A percentile compares a stretch with the other conserved stretches of the same genome.
Evolutionary conservation across 257 asterid genomes (phyloP).

Genomic region (Solanum appendiculatum): DNA sequence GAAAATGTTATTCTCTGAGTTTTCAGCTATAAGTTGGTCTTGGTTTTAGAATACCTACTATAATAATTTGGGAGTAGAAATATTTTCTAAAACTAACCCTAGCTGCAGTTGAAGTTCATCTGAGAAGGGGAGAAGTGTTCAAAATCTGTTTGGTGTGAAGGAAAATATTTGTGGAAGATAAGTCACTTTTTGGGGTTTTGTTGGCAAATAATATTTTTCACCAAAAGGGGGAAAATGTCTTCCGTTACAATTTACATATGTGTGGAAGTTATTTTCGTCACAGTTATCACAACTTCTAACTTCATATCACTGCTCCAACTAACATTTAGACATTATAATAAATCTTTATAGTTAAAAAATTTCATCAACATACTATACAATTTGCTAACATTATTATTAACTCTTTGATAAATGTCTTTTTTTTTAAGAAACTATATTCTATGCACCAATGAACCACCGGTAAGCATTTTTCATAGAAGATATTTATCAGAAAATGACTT

Average conservation of each 20-base stretch:
- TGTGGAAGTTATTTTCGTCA: not conserved
- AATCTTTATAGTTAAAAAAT: not conserved
- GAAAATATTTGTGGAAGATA: not conserved
- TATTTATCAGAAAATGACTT: not conserved
- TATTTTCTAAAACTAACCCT: not conserved
- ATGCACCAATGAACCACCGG: not conserved
- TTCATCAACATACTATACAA: not conserved
- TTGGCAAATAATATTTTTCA: not conserved
- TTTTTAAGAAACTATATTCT: not conserved
- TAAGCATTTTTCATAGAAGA: not conserved
- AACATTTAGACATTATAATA: not conserved
- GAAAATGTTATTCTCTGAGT: not conserved
- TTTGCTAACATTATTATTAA: not conserved
- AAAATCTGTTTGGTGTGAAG: not conserved
- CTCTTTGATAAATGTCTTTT: not conserved
- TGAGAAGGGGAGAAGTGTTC: not conserved
- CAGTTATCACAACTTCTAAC: not conserved
- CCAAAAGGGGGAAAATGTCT: not conserved
- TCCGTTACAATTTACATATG: not conserved
- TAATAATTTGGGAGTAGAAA: not conserved
- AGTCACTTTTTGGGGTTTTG: not conserved
- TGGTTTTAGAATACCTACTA: not conserved
- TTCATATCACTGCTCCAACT: not conserved
- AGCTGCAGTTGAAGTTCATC: not conserved
- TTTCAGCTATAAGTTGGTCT: not conserved